Percentiles rank a stretch among this genome's conserved stretches.
These are phyloP conservation scores for Penicillium aurantiogriseum DNA, from an alignment of 2,329 filamentous ascomycete genomes.

Conservation along the genomic window DNA sequence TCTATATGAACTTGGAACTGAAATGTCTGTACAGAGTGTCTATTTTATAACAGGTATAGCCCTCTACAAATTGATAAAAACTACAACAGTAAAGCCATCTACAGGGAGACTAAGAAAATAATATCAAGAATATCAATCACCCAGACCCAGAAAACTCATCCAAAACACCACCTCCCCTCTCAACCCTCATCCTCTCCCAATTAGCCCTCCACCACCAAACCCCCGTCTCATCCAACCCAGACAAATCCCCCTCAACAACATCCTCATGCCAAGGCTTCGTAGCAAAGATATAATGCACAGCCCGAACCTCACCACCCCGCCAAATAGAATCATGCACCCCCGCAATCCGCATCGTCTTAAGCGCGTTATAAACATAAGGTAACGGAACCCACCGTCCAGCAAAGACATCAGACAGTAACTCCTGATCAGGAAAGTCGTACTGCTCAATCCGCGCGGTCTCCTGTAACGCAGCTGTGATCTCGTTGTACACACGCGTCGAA, in stretches of 20 bases:
- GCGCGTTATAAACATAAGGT: constrained; percentile 62
- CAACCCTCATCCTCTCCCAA: constrained; percentile 8
- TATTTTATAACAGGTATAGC: not conserved
- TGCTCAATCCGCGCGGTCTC: constrained; percentile 42
- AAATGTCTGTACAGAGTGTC: not conserved
- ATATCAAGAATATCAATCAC: not conserved
- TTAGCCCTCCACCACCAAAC: constrained; percentile 17
- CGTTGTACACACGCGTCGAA: constrained; percentile 46
- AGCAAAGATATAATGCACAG: constrained; percentile 19
- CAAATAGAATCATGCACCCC: constrained; percentile 17
- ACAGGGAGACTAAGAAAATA: not conserved
- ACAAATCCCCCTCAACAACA: not conserved
- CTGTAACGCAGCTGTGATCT: constrained; percentile 46
- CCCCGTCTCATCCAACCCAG: constrained; percentile 3
- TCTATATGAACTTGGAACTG: not conserved
- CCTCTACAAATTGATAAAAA: not conserved
- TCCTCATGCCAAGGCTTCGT: constrained; percentile 17
- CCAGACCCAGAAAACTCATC: constrained; percentile 4
- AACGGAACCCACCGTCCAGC: constrained; percentile 55
- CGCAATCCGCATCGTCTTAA: constrained; percentile 56
- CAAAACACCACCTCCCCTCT: constrained; percentile 2
- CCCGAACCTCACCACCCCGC: constrained; percentile 9
- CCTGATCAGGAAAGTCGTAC: constrained; percentile 59
- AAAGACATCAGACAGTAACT: constrained; percentile 55
- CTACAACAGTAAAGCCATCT: not conserved